Base-by-base conservation (phyloP, 1,139 yeast genomes). In the Spathaspora sp. region DNA sequence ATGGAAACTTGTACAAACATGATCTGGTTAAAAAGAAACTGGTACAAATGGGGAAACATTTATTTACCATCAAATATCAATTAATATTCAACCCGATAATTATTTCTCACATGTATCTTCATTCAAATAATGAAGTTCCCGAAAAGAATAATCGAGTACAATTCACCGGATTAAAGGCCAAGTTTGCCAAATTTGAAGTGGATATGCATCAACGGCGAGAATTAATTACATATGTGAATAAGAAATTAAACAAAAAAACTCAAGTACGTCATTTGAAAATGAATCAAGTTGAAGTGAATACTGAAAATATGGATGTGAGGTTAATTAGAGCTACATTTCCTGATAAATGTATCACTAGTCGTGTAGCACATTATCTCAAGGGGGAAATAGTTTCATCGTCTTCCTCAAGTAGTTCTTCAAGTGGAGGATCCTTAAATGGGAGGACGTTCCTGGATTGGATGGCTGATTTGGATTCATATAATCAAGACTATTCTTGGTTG, bases 131-230 rank as follows among this genome's bases (percentile, higher is more conserved):
- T 8, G 71, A 73, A 39, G 36, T 44, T 4, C 56, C 71, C 25
- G 65, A 72, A 18, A 77, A 78, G 40, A 68, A 71, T 41, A 73
- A 74, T 45, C 67, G 74, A 33, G 72, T 83, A 39, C 79, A 84
- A 1, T 78, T 86, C 52, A 85, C 90, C 2, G 99, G 98, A 7
- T 58, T 90, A 33, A 93, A 93, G 63, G 89, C 86, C 2, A 82
- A 81, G 53, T 79, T 86, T 24, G 73, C 79, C 3, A 72, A 73
- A 7, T 89, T 91, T 57, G 65, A 77, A 2, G 72, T 93, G 68
- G 98, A 91, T 59, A 64, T 91, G 31, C 98, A 93, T 60, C 97
- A 74, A 58, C 74, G 96, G 42, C 85, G 88, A 54, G 93, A 89
- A 58, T 74, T 84, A 18, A 72, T 80, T 4, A 74, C 78, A 2